Evolutionary conservation across 495 filamentous ascomycete species (phyloP).

Genomic region (Pyronema domesticum): DNA sequence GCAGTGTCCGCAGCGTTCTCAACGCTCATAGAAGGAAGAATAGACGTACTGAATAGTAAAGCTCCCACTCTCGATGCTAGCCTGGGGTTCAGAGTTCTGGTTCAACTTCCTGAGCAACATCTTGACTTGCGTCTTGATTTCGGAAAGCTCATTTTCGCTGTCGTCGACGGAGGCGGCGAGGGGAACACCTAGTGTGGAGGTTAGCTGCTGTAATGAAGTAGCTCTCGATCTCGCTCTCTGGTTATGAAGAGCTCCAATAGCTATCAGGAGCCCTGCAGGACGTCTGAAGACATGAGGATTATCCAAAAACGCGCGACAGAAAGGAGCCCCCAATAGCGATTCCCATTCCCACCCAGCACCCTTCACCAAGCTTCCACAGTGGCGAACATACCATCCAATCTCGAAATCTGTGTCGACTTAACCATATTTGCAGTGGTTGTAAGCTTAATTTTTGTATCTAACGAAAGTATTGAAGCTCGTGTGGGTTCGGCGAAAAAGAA

Average conservation of each 20-base stretch:
- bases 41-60: slow-evolving; percentile 68
- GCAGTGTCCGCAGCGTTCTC: neutral
- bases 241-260: no score
- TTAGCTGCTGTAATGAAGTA: neutral
- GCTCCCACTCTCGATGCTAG: slow-evolving; percentile 70
- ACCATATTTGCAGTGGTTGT: slow-evolving; percentile 42
- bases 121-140: slow-evolving; percentile 81
- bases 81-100: slow-evolving; percentile 75
- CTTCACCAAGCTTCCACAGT: no score
- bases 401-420: slow-evolving; percentile 80
- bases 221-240: neutral
- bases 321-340: neutral
- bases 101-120: slow-evolving; percentile 72
- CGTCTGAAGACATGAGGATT: slow-evolving; percentile 10
- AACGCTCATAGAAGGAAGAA: neutral
- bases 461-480: no score
- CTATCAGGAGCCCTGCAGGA: neutral
- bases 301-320: neutral
- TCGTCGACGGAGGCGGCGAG: slow-evolving; percentile 91
- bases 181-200: slow-evolving; percentile 52
- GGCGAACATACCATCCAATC: slow-evolving; percentile 59
- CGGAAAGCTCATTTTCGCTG: slow-evolving; percentile 57
- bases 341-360: no score
- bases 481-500: no score
- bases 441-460: no score